These are phyloP conservation scores for Plectosphaerella plurivora DNA, from an alignment of 2,329 filamentous ascomycete genomes.

Conservation along the genomic window DNA sequence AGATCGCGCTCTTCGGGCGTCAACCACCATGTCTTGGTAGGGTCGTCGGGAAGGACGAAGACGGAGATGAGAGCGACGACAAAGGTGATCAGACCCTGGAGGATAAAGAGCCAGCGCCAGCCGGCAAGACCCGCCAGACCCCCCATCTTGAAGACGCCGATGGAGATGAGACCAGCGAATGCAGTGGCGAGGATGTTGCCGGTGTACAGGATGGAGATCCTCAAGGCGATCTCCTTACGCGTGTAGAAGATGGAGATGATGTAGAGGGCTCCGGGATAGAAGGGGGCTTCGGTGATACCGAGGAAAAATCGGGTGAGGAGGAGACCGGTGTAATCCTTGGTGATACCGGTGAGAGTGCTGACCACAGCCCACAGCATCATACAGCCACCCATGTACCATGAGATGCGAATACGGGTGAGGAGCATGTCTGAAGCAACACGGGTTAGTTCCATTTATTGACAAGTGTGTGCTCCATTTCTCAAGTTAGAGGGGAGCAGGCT, in stretches of 20 bases:
- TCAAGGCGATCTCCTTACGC: slow-evolving; percentile 25
- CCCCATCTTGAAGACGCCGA: slow-evolving; percentile 20
- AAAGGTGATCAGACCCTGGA: slow-evolving; percentile 53
- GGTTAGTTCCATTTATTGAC: neutral
- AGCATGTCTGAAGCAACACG: slow-evolving; percentile 5
- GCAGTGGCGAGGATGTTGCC: slow-evolving; percentile 21
- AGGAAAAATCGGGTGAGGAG: slow-evolving; percentile 27
- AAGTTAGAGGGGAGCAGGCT: neutral
- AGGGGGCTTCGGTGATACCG: slow-evolving; percentile 22
- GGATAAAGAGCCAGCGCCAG: slow-evolving; percentile 81
- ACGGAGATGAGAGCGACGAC: slow-evolving; percentile 22
- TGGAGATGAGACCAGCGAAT: slow-evolving; percentile 20
- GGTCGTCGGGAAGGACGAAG: slow-evolving; percentile 29
- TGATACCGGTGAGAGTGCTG: slow-evolving; percentile 32
- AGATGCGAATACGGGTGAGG: slow-evolving; percentile 4
- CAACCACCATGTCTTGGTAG: slow-evolving; percentile 29
- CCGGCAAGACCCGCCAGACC: slow-evolving; percentile 33
- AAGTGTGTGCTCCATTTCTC: too few relatives aligned
- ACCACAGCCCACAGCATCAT: slow-evolving; percentile 37
- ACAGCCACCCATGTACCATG: slow-evolving; percentile 23
- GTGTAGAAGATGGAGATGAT: slow-evolving; percentile 52
- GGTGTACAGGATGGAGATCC: slow-evolving; percentile 20
- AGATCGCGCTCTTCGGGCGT: slow-evolving; percentile 31
- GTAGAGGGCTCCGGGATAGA: slow-evolving; percentile 26
- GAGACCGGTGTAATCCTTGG: slow-evolving; percentile 33